phyloP scores from a whole-genome alignment of 1,284 basidiomycete species.

The Microbotryomycetes sp. region DNA sequence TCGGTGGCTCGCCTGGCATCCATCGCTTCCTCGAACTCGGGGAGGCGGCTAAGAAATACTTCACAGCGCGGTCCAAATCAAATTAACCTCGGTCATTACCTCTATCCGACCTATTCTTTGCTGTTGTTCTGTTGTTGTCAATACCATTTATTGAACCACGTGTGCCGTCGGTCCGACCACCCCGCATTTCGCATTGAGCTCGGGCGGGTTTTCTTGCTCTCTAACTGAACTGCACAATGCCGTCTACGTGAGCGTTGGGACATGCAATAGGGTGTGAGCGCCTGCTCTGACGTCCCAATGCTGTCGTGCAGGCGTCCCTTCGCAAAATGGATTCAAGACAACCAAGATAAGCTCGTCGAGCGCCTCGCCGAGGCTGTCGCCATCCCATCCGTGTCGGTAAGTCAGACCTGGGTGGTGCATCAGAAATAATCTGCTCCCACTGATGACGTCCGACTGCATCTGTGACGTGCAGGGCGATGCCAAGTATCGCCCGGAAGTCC shows the following conservation, averaged over 20 bases:
- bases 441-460: too few relatives aligned
- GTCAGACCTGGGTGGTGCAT: too few relatives aligned
- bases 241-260: not conserved
- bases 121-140: not conserved
- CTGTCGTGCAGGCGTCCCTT: constrained; percentile 13
- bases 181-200: not conserved
- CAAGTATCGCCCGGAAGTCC: constrained; percentile 17
- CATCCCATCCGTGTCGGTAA: constrained; percentile 54
- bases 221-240: not conserved
- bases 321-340: constrained; percentile 57
- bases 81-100: not conserved
- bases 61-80: not conserved
- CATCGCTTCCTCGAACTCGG: constrained; percentile 16
- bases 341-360: constrained; percentile 65
- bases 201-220: not conserved
- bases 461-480: constrained; percentile 1
- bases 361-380: constrained; percentile 75
- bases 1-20: constrained; percentile 10
- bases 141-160: too few relatives aligned
- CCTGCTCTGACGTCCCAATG: not conserved
- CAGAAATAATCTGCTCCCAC: too few relatives aligned
- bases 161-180: not conserved
- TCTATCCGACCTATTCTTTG: not conserved
- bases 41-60: constrained; percentile 8
- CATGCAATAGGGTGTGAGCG: not conserved